Evolutionary conservation across 1,284 basidiomycete genomes (phyloP).

Genomic region (Caloboletus inedulis): DNA sequence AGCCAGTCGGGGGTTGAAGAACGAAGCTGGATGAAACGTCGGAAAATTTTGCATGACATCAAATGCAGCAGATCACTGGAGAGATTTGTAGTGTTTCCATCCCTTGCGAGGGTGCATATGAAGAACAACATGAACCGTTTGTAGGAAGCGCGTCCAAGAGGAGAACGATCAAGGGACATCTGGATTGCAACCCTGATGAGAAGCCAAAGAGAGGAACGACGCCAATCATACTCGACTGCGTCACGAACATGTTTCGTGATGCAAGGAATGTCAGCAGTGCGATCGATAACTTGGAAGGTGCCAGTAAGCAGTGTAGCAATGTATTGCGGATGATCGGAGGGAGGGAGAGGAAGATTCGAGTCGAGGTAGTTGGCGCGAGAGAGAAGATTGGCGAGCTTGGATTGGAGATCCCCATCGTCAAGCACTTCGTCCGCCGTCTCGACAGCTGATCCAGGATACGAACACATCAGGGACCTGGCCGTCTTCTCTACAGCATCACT

Average conservation of each 20-base stretch:
- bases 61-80: constrained; percentile 32
- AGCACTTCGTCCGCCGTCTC: constrained; percentile 18
- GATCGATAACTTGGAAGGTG: constrained; percentile 32
- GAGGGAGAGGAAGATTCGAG: neutral
- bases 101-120: constrained; percentile 21
- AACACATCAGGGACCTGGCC: constrained; percentile 28
- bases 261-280: constrained; percentile 11
- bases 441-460: constrained; percentile 35
- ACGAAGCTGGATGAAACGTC: too few relatives aligned
- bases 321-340: constrained; percentile 21
- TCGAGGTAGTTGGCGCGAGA: constrained; percentile 6
- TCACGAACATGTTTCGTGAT: constrained; percentile 33
- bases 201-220: constrained; percentile 39
- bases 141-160: constrained; percentile 31
- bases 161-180: constrained; percentile 32
- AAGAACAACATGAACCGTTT: constrained; percentile 47
- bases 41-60: constrained; percentile 27
- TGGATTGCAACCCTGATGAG: constrained; percentile 40
- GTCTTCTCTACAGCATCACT: constrained; percentile 8
- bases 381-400: constrained; percentile 21
- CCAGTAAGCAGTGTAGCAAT: constrained; percentile 36
- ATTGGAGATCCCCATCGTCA: constrained; percentile 25
- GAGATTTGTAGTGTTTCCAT: constrained; percentile 1
- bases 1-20: neutral
- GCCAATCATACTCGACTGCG: constrained; percentile 29